Evolutionary conservation across 1,284 basidiomycete species (phyloP).

Genomic region (Fomitopsis betulina): DNA sequence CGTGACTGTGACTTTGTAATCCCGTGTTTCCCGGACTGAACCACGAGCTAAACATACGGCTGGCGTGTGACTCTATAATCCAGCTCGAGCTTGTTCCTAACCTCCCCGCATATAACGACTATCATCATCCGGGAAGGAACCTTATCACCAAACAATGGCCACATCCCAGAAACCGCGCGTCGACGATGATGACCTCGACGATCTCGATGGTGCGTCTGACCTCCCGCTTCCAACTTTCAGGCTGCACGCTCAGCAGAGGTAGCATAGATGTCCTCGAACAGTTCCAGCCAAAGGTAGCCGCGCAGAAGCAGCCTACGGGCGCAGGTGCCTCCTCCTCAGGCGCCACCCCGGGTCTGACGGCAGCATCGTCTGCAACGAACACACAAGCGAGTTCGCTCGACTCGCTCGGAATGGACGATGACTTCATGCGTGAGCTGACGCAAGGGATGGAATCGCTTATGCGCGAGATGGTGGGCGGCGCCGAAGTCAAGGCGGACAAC

Average conservation of each 20-base stretch:
- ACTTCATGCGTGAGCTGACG: conserved; percentile 73
- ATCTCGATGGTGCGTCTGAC: conserved; percentile 58
- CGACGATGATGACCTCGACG: conserved; percentile 66
- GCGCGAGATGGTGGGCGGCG: conserved; percentile 51
- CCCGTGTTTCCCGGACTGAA: not conserved
- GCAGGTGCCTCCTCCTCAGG: conserved; percentile 21
- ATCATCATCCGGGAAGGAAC: no score
- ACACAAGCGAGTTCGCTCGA: conserved; percentile 14
- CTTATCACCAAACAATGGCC: conserved; percentile 7
- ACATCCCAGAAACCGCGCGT: conserved; percentile 13
- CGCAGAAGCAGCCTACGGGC: not conserved
- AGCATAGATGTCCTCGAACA: conserved; percentile 53
- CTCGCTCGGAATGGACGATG: conserved; percentile 32
- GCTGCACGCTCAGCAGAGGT: conserved; percentile 4
- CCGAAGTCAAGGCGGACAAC: conserved; percentile 16
- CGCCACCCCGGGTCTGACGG: conserved; percentile 21
- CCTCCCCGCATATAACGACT: no score
- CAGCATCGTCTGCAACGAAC: conserved; percentile 19
- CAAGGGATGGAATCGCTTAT: conserved; percentile 86
- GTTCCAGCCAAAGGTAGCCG: conserved; percentile 24
- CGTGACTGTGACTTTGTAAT: not conserved
- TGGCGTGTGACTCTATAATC: no score
- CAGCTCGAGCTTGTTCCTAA: no score
- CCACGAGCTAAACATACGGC: no score
- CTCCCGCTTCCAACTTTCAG: not conserved